These are phyloP conservation scores for Colletotrichum navitas DNA, from an alignment of 2,329 filamentous ascomycete genomes.

Conservation along the genomic window DNA sequence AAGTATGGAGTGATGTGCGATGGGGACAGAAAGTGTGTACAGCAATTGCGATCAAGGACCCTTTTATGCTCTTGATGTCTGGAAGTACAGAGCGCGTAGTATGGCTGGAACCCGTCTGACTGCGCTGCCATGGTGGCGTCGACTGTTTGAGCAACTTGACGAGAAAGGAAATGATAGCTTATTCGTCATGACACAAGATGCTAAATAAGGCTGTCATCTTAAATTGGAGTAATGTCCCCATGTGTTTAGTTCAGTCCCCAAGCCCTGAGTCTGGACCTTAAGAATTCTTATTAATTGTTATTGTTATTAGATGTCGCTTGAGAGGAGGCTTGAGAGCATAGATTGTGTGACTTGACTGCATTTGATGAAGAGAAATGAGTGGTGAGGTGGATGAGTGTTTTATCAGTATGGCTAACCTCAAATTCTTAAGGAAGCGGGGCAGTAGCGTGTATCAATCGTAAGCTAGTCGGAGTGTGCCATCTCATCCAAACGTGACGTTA, in stretches of 20 bases:
- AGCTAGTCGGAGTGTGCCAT: background rate
- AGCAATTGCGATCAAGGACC: background rate
- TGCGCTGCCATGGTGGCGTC: background rate
- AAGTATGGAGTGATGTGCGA: background rate
- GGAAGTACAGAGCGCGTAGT: background rate
- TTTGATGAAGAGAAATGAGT: background rate
- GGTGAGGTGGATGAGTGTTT: slow-evolving; percentile 17
- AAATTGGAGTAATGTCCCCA: background rate
- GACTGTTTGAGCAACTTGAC: background rate
- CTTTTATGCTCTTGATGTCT: background rate
- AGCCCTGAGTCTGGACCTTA: background rate
- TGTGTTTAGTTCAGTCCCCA: no score
- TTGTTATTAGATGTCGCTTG: no score
- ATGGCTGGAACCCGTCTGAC: background rate
- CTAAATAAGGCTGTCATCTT: background rate
- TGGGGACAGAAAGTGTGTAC: background rate
- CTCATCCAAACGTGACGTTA: background rate
- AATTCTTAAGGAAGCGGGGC: background rate
- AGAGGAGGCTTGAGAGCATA: background rate
- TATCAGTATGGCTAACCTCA: background rate
- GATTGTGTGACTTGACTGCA: background rate
- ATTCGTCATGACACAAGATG: background rate
- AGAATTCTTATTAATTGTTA: background rate
- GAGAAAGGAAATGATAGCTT: background rate
- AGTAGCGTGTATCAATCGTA: background rate